Percentiles rank a stretch among this genome's conserved stretches.
phyloP scores from a whole-genome alignment of 139 green algal genomes.

The Closterium sp. region DNA sequence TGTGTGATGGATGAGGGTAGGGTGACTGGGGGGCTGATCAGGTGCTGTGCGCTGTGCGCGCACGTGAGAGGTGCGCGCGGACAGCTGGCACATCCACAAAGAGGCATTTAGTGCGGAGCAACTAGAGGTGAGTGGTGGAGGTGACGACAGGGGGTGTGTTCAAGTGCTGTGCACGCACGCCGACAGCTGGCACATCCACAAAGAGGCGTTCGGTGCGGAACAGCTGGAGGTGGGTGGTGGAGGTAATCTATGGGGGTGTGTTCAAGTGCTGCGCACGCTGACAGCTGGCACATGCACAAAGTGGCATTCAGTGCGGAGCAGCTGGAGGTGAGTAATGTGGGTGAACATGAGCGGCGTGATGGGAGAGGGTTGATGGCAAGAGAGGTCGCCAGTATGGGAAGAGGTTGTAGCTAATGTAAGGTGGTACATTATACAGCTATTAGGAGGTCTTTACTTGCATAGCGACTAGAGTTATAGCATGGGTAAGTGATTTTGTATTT shows the following conservation, averaged over 20 bases:
- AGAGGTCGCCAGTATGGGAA: neutral
- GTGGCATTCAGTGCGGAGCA: too few species aligned
- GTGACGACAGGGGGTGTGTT: constrained; percentile 34
- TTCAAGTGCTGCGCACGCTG: too few species aligned
- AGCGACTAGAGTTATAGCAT: neutral
- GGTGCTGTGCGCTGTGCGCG: too few species aligned
- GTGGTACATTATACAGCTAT: neutral
- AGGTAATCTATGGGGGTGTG: neutral
- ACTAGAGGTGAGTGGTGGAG: constrained; percentile 30
- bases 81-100: too few species aligned
- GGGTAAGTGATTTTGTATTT: too few species aligned
- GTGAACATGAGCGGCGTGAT: neutral
- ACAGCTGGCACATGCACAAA: too few species aligned
- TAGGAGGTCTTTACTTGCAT: neutral
- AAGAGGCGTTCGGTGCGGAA: constrained; percentile 33
- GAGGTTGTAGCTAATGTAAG: neutral
- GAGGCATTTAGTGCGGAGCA: too few species aligned
- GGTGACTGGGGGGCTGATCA: too few species aligned
- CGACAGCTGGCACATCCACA: constrained; percentile 43
- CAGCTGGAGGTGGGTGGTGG: constrained; percentile 36
- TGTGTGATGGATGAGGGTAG: neutral
- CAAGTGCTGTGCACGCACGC: neutral
- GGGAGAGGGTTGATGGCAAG: neutral
- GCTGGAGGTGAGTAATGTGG: constrained; percentile 35
- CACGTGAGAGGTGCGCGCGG: too few species aligned